Base-by-base conservation (phyloP, 768 basidiomycete species). In the Podaxis carcinomalis region DNA sequence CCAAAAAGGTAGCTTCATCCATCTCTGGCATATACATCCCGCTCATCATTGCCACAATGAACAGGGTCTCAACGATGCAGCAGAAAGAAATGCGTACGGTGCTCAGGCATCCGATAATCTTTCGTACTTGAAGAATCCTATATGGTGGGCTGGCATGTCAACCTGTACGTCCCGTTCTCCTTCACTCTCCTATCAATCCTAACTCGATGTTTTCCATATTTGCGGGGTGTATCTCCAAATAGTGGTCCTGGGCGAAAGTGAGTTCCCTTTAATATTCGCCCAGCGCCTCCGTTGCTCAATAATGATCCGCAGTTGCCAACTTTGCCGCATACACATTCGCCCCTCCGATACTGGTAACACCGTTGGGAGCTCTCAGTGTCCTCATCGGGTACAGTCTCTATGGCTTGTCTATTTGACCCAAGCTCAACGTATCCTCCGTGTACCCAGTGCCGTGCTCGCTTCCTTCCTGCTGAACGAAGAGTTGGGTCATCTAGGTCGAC, bases 241-340 rank as follows among this genome's bases (percentile, higher is more conserved):
- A 98, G 96, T 98, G 83, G 80, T 98, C 28, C 70, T 95, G 27
- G 97, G 96, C 57, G 96, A 98, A 89, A 74, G 95, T 96, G 69
- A 68, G 64, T 65, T 40, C 9, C 36, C 36, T 54, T 25, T 23
- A 11, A 19, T n/a, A 19, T 49, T 59, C 19, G 9, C 21, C 39
- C 37, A 53, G 42, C 36, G 13, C 23, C 19, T 28, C 56, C 42
- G 55, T 36, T 40, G 35, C 49, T 59, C 28, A 58, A 59, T 57
- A 46, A 25, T 49, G 39, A 16, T 32, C 52, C 53, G 53, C 64
- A 90, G 88, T 88, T 62, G 90, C 90, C 58, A 92, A 92, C 76
- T 98, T 98, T 74, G 94, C 95, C 5, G 96, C 96, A 6, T 98
- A 98, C 71, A 92, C 94, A 0, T 99, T 98, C 67, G 97, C 97